phyloP scores from a whole-genome alignment of 805 yeast genomes.

The Metschnikowia kofuensis region DNA sequence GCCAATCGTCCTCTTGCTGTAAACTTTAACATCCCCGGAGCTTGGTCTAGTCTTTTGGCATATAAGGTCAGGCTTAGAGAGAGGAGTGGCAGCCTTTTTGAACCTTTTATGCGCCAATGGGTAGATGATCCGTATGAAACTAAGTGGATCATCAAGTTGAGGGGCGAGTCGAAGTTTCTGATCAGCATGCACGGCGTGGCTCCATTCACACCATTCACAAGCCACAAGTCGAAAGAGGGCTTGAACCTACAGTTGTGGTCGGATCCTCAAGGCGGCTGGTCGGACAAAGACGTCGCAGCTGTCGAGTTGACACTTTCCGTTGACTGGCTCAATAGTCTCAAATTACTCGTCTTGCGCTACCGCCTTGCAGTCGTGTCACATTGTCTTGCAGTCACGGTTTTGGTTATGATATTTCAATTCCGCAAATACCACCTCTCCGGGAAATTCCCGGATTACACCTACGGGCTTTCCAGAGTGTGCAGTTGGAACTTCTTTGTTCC shows the following conservation, averaged over 20 bases:
- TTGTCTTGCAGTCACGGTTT: constrained; percentile 57
- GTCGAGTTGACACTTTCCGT: constrained; percentile 43
- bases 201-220: constrained; percentile 59
- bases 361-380: constrained; percentile 71
- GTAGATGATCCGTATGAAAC: constrained; percentile 65
- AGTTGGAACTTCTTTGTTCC: constrained; percentile 20
- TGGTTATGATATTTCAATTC: constrained; percentile 57
- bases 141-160: constrained; percentile 68
- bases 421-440: constrained; percentile 24
- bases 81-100: constrained; percentile 30
- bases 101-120: constrained; percentile 69
- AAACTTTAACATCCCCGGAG: constrained; percentile 50
- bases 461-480: constrained; percentile 36
- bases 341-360: constrained; percentile 69
- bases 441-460: constrained; percentile 28
- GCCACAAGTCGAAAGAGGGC: constrained; percentile 17
- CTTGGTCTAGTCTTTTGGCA: constrained; percentile 61
- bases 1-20: constrained; percentile 42
- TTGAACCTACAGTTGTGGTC: constrained; percentile 43
- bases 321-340: constrained; percentile 59
- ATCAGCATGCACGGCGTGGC: constrained; percentile 61
- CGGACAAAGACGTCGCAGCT: constrained; percentile 15
- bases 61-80: constrained; percentile 38
- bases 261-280: constrained; percentile 29
- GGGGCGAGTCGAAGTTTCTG: constrained; percentile 26